These are phyloP conservation scores for Hericium rajendrae DNA, from an alignment of 768 basidiomycete species.

Conservation along the genomic window DNA sequence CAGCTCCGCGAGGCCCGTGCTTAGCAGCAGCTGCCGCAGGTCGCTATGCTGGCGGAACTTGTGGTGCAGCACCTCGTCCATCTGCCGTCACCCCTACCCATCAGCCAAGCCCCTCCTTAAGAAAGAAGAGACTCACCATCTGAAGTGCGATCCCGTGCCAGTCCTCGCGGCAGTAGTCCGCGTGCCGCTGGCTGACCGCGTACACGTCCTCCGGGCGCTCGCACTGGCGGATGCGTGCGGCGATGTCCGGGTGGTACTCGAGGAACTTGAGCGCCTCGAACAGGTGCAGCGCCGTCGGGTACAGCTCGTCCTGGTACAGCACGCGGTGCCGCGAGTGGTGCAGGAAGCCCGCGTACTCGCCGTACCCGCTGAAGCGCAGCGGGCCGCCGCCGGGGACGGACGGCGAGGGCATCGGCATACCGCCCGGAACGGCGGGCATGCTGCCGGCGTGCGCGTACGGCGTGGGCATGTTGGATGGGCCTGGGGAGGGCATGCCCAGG, in stretches of 20 bases:
- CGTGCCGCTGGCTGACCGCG: constrained; percentile 21
- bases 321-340: constrained; percentile 61
- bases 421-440: constrained; percentile 4
- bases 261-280: constrained; percentile 68
- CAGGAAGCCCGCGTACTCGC: constrained; percentile 40
- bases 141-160: constrained; percentile 46
- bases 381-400: constrained; percentile 13
- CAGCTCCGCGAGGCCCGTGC: constrained; percentile 35
- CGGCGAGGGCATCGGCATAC: constrained; percentile 9
- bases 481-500: background rate
- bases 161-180: constrained; percentile 35
- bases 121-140: constrained; percentile 28
- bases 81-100: constrained; percentile 27
- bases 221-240: constrained; percentile 44
- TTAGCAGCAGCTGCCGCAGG: constrained; percentile 43
- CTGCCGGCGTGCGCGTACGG: background rate
- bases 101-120: background rate
- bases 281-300: constrained; percentile 67
- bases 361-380: constrained; percentile 21
- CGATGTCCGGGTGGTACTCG: constrained; percentile 36
- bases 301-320: constrained; percentile 41
- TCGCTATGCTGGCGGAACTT: constrained; percentile 68
- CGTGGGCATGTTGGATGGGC: constrained; percentile 5
- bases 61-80: constrained; percentile 55
- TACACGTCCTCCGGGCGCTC: constrained; percentile 31